Conservation (phyloP, 208 protist genomes). For the Leishmania tarentolae region DNA sequence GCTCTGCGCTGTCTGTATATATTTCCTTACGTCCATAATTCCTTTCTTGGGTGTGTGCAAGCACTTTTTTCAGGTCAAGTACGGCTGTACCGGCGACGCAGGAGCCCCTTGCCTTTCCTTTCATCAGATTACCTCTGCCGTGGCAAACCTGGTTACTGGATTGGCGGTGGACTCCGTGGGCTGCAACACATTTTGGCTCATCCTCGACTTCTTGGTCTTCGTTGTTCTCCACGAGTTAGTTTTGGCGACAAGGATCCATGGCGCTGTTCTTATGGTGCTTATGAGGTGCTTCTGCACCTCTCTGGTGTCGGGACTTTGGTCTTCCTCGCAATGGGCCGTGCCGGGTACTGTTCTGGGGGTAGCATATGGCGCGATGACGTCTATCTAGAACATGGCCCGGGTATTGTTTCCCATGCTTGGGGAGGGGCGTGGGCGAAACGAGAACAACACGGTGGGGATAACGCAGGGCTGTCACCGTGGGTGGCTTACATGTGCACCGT, state of each 20-base stretch:
- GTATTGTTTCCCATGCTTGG: slow-evolving; percentile 70
- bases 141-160: slow-evolving; percentile 79
- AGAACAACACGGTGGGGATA: not conserved
- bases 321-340: slow-evolving; percentile 80
- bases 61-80: slow-evolving; percentile 90
- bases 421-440: slow-evolving; percentile 30
- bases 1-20: slow-evolving; percentile 82
- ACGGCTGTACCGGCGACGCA: slow-evolving; percentile 52
- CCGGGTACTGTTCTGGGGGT: slow-evolving; percentile 70
- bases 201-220: slow-evolving; percentile 54
- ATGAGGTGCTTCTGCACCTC: slow-evolving; percentile 90
- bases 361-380: slow-evolving; percentile 92
- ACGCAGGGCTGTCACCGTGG: slow-evolving; percentile 46
- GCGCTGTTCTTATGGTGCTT: slow-evolving; percentile 63
- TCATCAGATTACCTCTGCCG: slow-evolving; percentile 86
- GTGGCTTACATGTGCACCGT: slow-evolving; percentile 69
- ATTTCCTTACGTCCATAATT: slow-evolving; percentile 85
- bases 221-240: slow-evolving; percentile 76
- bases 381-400: slow-evolving; percentile 89
- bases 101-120: slow-evolving; percentile 80
- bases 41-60: slow-evolving; percentile 84
- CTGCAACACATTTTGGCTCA: slow-evolving; percentile 75
- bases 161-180: slow-evolving; percentile 85
- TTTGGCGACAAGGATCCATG: slow-evolving; percentile 71
- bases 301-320: slow-evolving; percentile 88